Evolutionary conservation across 2,329 filamentous ascomycete genomes (phyloP), one percentile per base, ranked within the genome.

Genomic region (Taxawa tesnikishii): DNA sequence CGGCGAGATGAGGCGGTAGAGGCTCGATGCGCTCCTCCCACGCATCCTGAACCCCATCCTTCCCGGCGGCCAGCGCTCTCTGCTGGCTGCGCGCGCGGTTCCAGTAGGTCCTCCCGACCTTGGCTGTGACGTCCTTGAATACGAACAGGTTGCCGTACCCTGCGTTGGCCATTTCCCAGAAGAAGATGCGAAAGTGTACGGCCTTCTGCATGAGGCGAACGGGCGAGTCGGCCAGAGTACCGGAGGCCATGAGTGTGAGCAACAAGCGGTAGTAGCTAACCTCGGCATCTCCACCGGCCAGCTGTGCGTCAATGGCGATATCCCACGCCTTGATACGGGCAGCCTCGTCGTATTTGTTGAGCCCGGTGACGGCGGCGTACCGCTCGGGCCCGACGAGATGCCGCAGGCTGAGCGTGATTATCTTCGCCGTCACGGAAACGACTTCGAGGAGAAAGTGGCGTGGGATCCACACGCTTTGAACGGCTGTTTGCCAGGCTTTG

Each of bases 391-490:
- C 87, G 39, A 94, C 73, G 1, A 82, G 54, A 43, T 84, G 85
- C 28, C 83, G 75, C 32, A 84, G 54, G 45, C 82, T 82, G 31
- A 93, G 78, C 55, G 93, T 93, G 34, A 81, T 56, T 33, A 78
- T 83, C 62, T 94, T 90, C 26, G 84, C 63, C 5, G 76, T 66
- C 15, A 94, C 67, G 3, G 85, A 87, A 11, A 82, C 75, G 34
- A 83, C 79, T 54, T 94, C 88, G 3, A 92, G 73, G 43, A 88
- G 69, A 53, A 93, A 87, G 54, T 93, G 83, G 13, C 79, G 74
- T 8, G 88, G 88, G 10, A 94, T 82, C 73, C 85, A 92, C 15
- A 94, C 83, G 4, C 81, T 88, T 57, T 94, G 87, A 37, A 94
- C 79, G 6, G 87, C 83, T 3, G 87, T 94, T 36, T 92, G 75